These are phyloP conservation scores for Ophiostoma piceae DNA, from an alignment of 2,329 filamentous ascomycete genomes.

Conservation along the genomic window DNA sequence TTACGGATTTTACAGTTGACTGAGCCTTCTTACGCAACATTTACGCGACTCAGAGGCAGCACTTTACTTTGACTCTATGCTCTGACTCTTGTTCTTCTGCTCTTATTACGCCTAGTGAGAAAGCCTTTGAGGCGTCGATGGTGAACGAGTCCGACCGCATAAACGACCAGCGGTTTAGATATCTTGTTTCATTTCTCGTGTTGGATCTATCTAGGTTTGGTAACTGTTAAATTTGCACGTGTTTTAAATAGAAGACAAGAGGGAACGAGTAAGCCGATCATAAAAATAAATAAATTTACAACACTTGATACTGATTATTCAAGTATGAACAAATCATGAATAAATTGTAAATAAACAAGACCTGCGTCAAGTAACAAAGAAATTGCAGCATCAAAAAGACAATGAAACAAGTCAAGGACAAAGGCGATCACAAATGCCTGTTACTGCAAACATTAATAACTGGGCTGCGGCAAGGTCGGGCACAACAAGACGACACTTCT, in stretches of 20 bases:
- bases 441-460: background rate
- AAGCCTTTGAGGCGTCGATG: background rate
- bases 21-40: conserved; percentile 1
- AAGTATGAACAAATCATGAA: background rate
- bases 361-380: background rate
- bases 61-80: background rate
- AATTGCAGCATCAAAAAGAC: background rate
- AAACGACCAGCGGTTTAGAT: background rate
- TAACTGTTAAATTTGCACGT: too few relatives aligned
- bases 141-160: background rate
- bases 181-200: background rate
- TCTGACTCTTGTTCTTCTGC: background rate
- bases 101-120: background rate
- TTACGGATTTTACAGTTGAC: background rate
- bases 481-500: background rate
- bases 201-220: background rate
- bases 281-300: background rate
- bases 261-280: background rate
- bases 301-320: too few relatives aligned
- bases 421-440: background rate
- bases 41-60: background rate
- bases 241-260: too few relatives aligned
- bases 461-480: background rate
- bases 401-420: background rate
- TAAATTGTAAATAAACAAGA: background rate